These are phyloP conservation scores for Boletus reticulatus DNA, from an alignment of 768 basidiomycete species.

Conservation along the genomic window DNA sequence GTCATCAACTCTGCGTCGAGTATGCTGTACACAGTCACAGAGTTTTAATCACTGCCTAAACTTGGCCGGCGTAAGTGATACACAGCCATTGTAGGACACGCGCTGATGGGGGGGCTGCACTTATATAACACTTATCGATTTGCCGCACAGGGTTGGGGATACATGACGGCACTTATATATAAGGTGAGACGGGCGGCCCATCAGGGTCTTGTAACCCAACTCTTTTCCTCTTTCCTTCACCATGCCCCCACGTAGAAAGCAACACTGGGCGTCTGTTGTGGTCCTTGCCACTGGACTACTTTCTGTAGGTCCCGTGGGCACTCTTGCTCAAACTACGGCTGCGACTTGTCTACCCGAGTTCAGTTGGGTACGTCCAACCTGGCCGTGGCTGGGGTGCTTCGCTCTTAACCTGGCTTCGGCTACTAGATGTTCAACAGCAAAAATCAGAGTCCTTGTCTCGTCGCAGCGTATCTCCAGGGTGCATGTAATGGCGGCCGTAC, in stretches of 20 bases:
- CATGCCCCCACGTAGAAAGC: slow-evolving; percentile 6
- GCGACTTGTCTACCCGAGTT: slow-evolving; percentile 22
- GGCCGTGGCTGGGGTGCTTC: not conserved
- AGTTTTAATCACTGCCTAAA: too few species aligned
- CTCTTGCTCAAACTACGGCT: slow-evolving; percentile 23
- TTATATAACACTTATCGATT: not conserved
- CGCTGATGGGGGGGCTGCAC: not conserved
- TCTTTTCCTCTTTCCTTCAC: not conserved
- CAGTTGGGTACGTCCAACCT: slow-evolving; percentile 25
- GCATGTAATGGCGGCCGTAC: slow-evolving; percentile 42
- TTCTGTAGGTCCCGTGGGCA: slow-evolving; percentile 10
- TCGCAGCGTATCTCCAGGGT: slow-evolving; percentile 43
- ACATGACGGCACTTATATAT: not conserved
- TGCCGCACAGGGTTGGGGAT: slow-evolving; percentile 5
- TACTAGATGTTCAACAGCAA: slow-evolving; percentile 41
- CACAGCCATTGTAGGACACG: not conserved
- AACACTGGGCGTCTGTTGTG: slow-evolving; percentile 14
- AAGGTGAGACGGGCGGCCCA: not conserved
- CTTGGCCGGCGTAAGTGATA: not conserved
- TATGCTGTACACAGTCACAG: too few species aligned
- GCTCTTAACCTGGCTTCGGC: not conserved
- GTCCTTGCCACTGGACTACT: slow-evolving; percentile 18
- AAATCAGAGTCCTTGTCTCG: slow-evolving; percentile 45
- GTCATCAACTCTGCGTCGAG: too few species aligned
- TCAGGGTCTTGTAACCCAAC: not conserved